Conservation (phyloP, 2,329 filamentous ascomycete species). For the Ophiocordyceps sinensis region DNA sequence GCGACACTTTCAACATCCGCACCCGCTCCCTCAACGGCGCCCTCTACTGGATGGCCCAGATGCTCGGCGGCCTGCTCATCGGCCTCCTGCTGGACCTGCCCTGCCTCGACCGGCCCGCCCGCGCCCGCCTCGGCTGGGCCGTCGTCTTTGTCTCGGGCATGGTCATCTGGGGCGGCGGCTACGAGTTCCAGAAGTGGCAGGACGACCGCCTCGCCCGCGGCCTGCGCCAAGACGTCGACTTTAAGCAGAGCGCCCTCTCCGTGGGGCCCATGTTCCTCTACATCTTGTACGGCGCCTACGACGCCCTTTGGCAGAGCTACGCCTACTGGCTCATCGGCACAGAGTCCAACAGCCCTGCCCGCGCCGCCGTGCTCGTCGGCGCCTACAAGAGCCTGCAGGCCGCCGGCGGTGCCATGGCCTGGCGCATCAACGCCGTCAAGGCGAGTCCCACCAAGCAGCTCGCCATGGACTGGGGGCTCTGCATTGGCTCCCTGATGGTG, state of each 20-base stretch:
- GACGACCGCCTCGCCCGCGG: conserved; percentile 23
- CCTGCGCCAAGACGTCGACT: conserved; percentile 30
- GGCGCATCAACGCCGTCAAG: conserved; percentile 24
- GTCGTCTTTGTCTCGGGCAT: conserved; percentile 33
- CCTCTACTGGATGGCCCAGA: conserved; percentile 40
- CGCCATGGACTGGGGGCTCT: conserved; percentile 30
- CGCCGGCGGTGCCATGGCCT: conserved; percentile 29
- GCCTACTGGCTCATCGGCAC: conserved; percentile 47
- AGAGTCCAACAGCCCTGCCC: conserved; percentile 23
- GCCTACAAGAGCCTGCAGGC: conserved; percentile 31
- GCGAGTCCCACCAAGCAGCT: conserved; percentile 24
- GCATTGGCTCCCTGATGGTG: conserved; percentile 25
- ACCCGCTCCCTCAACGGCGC: conserved; percentile 37
- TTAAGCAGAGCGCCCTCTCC: conserved; percentile 30
- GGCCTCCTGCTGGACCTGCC: conserved; percentile 28
- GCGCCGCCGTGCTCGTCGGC: conserved; percentile 28
- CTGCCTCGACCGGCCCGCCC: conserved; percentile 25
- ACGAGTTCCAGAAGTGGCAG: conserved; percentile 47
- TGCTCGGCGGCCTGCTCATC: conserved; percentile 34
- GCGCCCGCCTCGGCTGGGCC: conserved; percentile 30
- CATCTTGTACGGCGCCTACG: conserved; percentile 56
- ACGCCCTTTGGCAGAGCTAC: conserved; percentile 51
- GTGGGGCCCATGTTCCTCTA: conserved; percentile 53
- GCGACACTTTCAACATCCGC: conserved; percentile 36
- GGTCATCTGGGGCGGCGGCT: conserved; percentile 46